A percentile compares a stretch with the other conserved stretches of the same genome.
phyloP scores from a whole-genome alignment of 805 yeast genomes.

The Naumovozyma dairenensis region DNA sequence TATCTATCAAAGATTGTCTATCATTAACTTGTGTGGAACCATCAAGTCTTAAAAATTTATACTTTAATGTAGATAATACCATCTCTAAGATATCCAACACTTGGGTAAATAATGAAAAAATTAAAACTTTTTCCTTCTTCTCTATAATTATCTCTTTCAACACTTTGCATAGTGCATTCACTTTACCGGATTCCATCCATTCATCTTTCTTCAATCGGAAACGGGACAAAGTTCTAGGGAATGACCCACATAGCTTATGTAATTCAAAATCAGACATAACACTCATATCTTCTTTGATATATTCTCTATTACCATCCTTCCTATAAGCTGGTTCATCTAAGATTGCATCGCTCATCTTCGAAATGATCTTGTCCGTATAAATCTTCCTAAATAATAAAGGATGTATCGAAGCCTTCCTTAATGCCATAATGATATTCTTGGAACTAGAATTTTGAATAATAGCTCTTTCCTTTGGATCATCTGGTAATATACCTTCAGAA shows the following conservation, averaged over 20 bases:
- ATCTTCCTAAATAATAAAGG: slow-evolving; percentile 70
- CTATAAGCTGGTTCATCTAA: slow-evolving; percentile 70
- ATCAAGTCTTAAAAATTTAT: slow-evolving; percentile 76
- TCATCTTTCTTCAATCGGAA: slow-evolving; percentile 45
- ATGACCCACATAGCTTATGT: slow-evolving; percentile 60
- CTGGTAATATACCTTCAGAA: slow-evolving; percentile 13
- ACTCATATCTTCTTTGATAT: slow-evolving; percentile 86
- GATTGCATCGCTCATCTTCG: slow-evolving; percentile 65
- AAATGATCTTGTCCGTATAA: slow-evolving; percentile 47
- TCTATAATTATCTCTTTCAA: slow-evolving; percentile 43
- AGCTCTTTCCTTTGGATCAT: slow-evolving; percentile 22
- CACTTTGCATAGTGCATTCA: slow-evolving; percentile 44
- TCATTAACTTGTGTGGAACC: slow-evolving; percentile 92
- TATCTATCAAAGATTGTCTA: slow-evolving; percentile 85
- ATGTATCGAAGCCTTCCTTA: slow-evolving; percentile 88
- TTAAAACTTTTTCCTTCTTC: slow-evolving; percentile 55
- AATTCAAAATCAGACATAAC: slow-evolving; percentile 90
- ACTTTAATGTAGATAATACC: slow-evolving; percentile 51
- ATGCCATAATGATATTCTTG: slow-evolving; percentile 71
- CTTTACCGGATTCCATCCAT: slow-evolving; percentile 67
- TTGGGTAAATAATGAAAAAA: slow-evolving; percentile 90
- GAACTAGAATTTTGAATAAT: slow-evolving; percentile 29
- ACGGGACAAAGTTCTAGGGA: slow-evolving; percentile 51
- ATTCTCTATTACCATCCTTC: slow-evolving; percentile 62
- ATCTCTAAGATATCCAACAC: slow-evolving; percentile 79